Base-by-base conservation (phyloP, 1,284 basidiomycete species). In the Thelephora terrestris region DNA sequence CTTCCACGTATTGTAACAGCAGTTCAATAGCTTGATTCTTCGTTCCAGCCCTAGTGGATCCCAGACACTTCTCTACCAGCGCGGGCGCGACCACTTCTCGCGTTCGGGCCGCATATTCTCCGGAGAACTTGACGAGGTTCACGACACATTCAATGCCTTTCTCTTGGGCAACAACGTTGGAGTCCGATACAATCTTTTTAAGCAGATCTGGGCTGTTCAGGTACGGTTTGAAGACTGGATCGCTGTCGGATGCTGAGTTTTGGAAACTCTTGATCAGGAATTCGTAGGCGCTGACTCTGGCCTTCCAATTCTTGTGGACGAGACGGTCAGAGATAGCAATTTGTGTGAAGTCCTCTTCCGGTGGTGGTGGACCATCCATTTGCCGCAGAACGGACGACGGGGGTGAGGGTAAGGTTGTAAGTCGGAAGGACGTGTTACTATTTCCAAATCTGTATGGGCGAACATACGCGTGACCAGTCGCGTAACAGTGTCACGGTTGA, bases 141-240 rank as follows among this genome's bases (percentile, higher is more conserved):
- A 88, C 76, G 37, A 95, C 68, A 59, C 90, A 86, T 66, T 96
- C 87, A 18, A 96, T 76, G 32, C 89, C 96, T 64, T 96, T 97
- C 72, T 99, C 96, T 67, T 99, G 96, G 10, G 96, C 94, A 27
- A 98, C 95, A 12, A 89, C 96, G 66, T 99, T 99, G 1, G 91
- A 74, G 62, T 99, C 96, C 3, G 81, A 81, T 35, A 74, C 87
- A 62, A 94, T 91, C 68, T 85, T 93, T 73, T 87, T 91, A 55
- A 96, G 78, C 37, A 82, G 66, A 63, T 89, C 87, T 7, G 79
- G 68, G 55, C 85, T 83, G 65, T 76, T 80, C 56, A 88, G 64
- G 66, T 91, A 98, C 21, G 91, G 89, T 58, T 81, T 82, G 73
- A 99, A 99, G 43, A 89, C 87, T 46, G 93, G 91, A 74, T 98